phyloP scores from a whole-genome alignment of 2,329 filamentous ascomycete genomes.

The Pseudogymnoascus sp. region DNA sequence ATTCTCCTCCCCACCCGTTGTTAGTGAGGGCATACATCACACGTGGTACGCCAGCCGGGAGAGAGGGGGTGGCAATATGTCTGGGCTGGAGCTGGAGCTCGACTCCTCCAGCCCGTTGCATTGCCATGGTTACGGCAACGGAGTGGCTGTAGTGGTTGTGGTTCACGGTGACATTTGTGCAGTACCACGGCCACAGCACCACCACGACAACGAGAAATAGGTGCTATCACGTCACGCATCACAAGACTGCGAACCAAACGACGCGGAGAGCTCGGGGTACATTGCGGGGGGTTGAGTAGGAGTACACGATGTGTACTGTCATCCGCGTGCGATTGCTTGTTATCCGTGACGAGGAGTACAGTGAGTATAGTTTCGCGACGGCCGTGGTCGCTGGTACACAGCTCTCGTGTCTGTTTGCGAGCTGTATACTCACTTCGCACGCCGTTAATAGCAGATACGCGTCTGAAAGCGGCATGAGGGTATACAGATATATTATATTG shows the following conservation, averaged over 20 bases:
- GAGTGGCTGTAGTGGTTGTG: background rate
- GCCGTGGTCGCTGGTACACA: too few relatives aligned
- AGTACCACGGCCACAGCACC: background rate
- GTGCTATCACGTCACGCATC: background rate
- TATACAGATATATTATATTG: background rate
- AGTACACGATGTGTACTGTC: background rate
- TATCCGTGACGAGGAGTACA: background rate
- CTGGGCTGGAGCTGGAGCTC: background rate
- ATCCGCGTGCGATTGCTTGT: background rate
- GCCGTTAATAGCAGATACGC: background rate
- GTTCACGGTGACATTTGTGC: background rate
- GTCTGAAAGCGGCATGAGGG: background rate
- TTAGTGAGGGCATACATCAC: background rate
- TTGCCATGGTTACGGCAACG: background rate
- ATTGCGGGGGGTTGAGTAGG: background rate
- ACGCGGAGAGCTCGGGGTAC: background rate
- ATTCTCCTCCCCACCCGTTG: background rate
- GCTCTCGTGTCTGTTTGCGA: background rate
- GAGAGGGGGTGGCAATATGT: background rate
- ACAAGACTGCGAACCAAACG: background rate
- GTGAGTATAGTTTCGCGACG: too few relatives aligned
- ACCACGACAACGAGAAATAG: background rate
- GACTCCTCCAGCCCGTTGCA: background rate
- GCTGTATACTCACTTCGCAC: background rate
- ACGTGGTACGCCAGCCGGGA: conserved; percentile 1